These are phyloP conservation scores for Phylloporus sp. DNA, from an alignment of 768 basidiomycete species.

Conservation along the genomic window DNA sequence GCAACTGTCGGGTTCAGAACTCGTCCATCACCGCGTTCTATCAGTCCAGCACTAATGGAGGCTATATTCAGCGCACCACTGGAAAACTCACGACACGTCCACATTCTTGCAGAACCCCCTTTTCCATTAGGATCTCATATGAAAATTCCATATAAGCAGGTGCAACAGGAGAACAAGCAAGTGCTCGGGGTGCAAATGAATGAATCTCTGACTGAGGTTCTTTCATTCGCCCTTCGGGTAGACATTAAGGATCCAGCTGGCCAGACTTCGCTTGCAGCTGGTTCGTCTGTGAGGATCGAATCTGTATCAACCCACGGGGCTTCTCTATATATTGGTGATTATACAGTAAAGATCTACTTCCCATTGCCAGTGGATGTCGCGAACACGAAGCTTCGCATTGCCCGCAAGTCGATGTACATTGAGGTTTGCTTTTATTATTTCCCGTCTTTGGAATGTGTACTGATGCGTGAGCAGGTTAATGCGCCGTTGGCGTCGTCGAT, in stretches of 20 bases:
- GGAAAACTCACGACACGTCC: constrained; percentile 16
- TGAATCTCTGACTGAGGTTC: constrained; percentile 9
- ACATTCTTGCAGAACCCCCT: constrained; percentile 25
- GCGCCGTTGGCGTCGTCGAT: constrained; percentile 15
- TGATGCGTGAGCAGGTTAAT: constrained; percentile 16
- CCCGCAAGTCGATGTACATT: constrained; percentile 53
- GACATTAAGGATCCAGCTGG: constrained; percentile 22
- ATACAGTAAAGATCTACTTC: constrained; percentile 31
- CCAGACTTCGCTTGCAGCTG: constrained; percentile 14
- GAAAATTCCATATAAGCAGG: not conserved
- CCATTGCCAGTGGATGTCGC: constrained; percentile 43
- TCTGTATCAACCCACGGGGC: not conserved
- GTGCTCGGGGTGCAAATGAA: constrained; percentile 16
- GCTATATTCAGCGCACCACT: constrained; percentile 21
- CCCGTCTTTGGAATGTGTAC: not conserved
- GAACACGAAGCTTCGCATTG: constrained; percentile 41
- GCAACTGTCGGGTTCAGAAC: constrained; percentile 18
- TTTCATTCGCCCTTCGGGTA: constrained; percentile 17
- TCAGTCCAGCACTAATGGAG: not conserved
- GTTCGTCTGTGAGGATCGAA: constrained; percentile 17
- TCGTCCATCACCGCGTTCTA: constrained; percentile 13
- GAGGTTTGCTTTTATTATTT: constrained; percentile 23
- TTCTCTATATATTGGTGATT: constrained; percentile 12
- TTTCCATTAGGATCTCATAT: constrained; percentile 2
- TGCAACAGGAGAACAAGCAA: constrained; percentile 12